Percentiles rank a stretch among this genome's conserved stretches.
Evolutionary conservation across 2,329 filamentous ascomycete genomes (phyloP).

Genomic region (Xylaria sp.): DNA sequence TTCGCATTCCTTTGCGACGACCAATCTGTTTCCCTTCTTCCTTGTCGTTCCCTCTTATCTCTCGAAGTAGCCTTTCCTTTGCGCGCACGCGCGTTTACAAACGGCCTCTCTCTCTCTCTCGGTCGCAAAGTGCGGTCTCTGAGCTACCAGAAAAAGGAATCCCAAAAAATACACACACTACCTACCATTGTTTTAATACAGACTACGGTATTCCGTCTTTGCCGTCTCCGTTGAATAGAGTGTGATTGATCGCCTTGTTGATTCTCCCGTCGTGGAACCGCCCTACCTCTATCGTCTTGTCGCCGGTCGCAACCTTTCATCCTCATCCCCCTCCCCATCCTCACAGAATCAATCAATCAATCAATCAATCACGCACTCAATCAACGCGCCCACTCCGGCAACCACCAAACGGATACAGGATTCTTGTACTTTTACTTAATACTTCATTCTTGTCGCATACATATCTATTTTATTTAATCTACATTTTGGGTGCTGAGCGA

Average conservation of each 20-base stretch:
- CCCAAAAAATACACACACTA: constrained; percentile 27
- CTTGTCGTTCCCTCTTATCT: constrained; percentile 35
- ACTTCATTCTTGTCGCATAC: constrained; percentile 21
- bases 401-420: constrained; percentile 10
- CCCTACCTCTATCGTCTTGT: constrained; percentile 30
- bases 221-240: constrained; percentile 37
- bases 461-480: constrained; percentile 38
- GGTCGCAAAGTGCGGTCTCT: constrained; percentile 30
- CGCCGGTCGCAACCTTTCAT: constrained; percentile 43
- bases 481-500: constrained; percentile 39
- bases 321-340: constrained; percentile 9
- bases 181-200: constrained; percentile 38
- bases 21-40: constrained; percentile 39
- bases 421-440: constrained; percentile 38
- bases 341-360: constrained; percentile 24
- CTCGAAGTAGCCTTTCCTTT: constrained; percentile 9
- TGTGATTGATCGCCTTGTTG: constrained; percentile 38
- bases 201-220: constrained; percentile 34
- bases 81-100: constrained; percentile 28
- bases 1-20: constrained; percentile 49
- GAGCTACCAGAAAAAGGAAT: constrained; percentile 16
- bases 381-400: constrained; percentile 28
- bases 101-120: constrained; percentile 29
- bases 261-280: constrained; percentile 35
- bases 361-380: constrained; percentile 25